Conservation (phyloP, 441 rosid genomes). For the Erodium trifolium region DNA sequence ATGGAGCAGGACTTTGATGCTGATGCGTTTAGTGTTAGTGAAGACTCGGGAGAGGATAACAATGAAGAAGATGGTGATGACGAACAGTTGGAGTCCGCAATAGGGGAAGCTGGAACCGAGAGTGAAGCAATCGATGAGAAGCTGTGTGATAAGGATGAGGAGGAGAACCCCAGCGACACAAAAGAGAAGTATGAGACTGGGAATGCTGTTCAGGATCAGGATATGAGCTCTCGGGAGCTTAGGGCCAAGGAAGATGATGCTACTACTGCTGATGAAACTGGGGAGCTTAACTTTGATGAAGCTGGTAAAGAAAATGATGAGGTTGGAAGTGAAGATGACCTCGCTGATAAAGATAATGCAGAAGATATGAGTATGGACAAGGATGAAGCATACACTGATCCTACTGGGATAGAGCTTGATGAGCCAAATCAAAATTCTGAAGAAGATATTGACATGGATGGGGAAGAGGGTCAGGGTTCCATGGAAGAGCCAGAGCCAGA, state of each 20-base stretch:
- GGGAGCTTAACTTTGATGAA: slow-evolving; percentile 34
- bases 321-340: slow-evolving; percentile 40
- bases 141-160: slow-evolving; percentile 62
- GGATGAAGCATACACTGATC: slow-evolving; percentile 61
- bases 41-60: slow-evolving; percentile 62
- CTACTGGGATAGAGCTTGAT: slow-evolving; percentile 52
- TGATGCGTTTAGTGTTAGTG: slow-evolving; percentile 66
- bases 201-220: slow-evolving; percentile 50
- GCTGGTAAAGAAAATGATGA: slow-evolving; percentile 37
- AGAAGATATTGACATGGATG: slow-evolving; percentile 48
- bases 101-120: slow-evolving; percentile 75
- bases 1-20: slow-evolving; percentile 82
- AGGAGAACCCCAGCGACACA: slow-evolving; percentile 38
- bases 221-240: slow-evolving; percentile 57
- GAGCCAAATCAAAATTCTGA: slow-evolving; percentile 39
- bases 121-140: slow-evolving; percentile 75
- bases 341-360: slow-evolving; percentile 35
- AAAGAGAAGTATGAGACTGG: slow-evolving; percentile 83
- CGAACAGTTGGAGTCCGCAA: slow-evolving; percentile 61
- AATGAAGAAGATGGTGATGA: slow-evolving; percentile 46
- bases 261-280: slow-evolving; percentile 36
- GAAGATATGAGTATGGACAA: slow-evolving; percentile 58
- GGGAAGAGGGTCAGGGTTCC: slow-evolving; percentile 35
- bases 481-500: slow-evolving; percentile 43
- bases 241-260: slow-evolving; percentile 74